Base-by-base conservation (phyloP, 345 rosid species). In the Hevea brasiliensis region DNA sequence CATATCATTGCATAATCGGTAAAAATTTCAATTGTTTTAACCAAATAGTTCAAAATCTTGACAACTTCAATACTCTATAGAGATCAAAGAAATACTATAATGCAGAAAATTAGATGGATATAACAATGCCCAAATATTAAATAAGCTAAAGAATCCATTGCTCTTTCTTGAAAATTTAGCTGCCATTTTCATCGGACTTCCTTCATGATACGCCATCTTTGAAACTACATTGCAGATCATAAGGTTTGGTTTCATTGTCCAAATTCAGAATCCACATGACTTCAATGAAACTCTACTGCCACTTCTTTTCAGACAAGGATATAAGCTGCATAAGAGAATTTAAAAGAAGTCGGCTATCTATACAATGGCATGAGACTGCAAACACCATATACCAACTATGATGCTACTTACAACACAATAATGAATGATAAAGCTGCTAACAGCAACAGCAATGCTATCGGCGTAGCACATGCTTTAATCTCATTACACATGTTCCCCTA, bases 281-380 rank as follows among this genome's bases (percentile, higher is more conserved):
- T 27, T 59, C 44, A 24, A 40, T 51, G 61, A 75, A 40, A 14
- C 37, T 4, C 78, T 67, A 69, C 79, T 41, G 53, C 70, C 67
- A 74, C 70, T 74, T 76, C 79, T 84, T 84, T 82, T 78, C 87
- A 6, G 85, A 85, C 70, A 89, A 79, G 14, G 88, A 87, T 84
- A 83, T 71, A 73, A 89, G 89, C 91, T 87, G 84, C n/a, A 4
- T 62, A 79, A 64, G 69, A 61, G 74, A 67, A 59, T 21, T 14
- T 20, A 8, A 27, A 9, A 50, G 29, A 44, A 56, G n/a, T 74
- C 35, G 66, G 20, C 35, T 7, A 15, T 14, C n/a, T 8, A 15
- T 17, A 15, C 3, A 50, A 14, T 50, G 3, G 21, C 17, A 58
- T 11, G 32, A 26, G 15, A 18, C 13, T 47, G 17, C 51, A 47